Evolutionary conservation across 2,329 filamentous ascomycete species (phyloP), one percentile per base, ranked within the genome.

Genomic region (Clarireedia homoeocarpa): DNA sequence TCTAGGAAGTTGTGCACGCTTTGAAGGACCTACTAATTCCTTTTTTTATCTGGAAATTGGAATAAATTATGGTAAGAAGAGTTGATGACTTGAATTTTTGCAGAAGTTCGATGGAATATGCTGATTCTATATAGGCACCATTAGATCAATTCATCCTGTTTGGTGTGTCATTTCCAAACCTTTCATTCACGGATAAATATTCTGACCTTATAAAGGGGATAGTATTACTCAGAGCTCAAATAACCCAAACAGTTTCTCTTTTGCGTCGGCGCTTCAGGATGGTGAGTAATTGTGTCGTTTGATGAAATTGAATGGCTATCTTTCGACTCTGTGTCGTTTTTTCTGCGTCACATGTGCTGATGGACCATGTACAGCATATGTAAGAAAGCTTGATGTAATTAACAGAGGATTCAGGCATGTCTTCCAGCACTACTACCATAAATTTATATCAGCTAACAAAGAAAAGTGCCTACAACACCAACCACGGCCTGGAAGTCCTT

Each of bases 201-300:
- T 3, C 49, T 36, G n/a, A 17, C 14, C 7, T 12, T 0, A 12
- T 15, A 3, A 14, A 66, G 65, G 65, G 40, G 65, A 66, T 42
- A 65, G 63, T 27, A 61, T 66, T 14, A 66, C 62, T 6, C 58
- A 66, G 48, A 54, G 61, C 34, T 58, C 64, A 36, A 53, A 58
- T 15, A 56, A 60, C 26, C 62, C 55, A 1, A 58, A 53, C 14
- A 63, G 62, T 3, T 65, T 66, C 59, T 59, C 57, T 3, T 55
- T 66, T 40, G 64, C 52, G 38, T 59, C 64, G 24, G 64, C 63
- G 24, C 52, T 66, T 17, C 63, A 65, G 51, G 46, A 57, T 60
- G 58, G 63, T 66, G 49, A 20, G 50, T 30, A 4, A 6, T 20
- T 14, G 12, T 23, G 6, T 40, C 12, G 12, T 40, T 38, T 20